Conservation (phyloP, 2,329 filamentous ascomycete species). For the Fusarium humuli region DNA sequence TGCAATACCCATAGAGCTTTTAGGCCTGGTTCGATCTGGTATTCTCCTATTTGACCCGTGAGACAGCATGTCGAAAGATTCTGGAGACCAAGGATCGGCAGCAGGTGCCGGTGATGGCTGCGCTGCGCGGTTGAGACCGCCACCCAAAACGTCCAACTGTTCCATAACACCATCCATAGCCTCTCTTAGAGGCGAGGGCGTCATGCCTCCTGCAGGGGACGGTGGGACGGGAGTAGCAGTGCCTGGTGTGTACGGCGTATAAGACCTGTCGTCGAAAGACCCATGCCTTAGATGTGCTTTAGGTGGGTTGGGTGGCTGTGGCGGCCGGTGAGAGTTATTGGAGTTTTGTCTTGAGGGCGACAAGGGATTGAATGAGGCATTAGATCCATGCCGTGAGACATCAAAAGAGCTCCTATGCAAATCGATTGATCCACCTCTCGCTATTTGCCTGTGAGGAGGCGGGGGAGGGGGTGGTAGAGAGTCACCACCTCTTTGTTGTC, state of each 20-base stretch:
- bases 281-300: conserved; percentile 34
- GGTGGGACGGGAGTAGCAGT: conserved; percentile 73
- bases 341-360: conserved; percentile 55
- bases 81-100: conserved; percentile 87
- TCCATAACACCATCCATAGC: conserved; percentile 99
- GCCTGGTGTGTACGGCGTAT: conserved; percentile 61
- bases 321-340: conserved; percentile 51
- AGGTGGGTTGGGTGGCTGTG: conserved; percentile 34
- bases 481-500: conserved; percentile 57
- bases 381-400: conserved; percentile 52
- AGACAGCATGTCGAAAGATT: conserved; percentile 76
- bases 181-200: conserved; percentile 89
- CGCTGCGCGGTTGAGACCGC: conserved; percentile 61
- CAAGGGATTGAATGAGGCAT: conserved; percentile 49
- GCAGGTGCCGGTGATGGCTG: conserved; percentile 68
- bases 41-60: conserved; percentile 45
- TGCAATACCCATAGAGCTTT: conserved; percentile 80
- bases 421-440: conserved; percentile 52
- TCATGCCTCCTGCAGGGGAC: conserved; percentile 76
- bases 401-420: conserved; percentile 51
- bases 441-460: conserved; percentile 80
- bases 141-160: conserved; percentile 83
- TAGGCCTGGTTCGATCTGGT: conserved; percentile 58
- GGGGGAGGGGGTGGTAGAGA: conserved; percentile 85
- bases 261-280: conserved; percentile 52